phyloP scores from a whole-genome alignment of 805 yeast genomes.

The Cyberlindnera galapagoensis region DNA sequence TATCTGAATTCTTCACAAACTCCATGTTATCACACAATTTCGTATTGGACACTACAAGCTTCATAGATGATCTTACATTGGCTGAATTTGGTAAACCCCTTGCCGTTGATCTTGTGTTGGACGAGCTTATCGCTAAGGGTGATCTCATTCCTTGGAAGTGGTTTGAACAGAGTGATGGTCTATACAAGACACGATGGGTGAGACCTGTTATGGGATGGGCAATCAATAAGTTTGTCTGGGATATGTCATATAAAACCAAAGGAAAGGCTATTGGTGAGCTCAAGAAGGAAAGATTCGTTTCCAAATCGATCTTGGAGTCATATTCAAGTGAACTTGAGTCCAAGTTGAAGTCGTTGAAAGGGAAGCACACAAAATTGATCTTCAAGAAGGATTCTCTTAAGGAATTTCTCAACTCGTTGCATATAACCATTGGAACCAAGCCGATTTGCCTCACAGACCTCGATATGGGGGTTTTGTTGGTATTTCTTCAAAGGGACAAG shows the following conservation, averaged over 20 bases:
- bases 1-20: slow-evolving; percentile 16
- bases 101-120: slow-evolving; percentile 30
- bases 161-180: slow-evolving; percentile 18
- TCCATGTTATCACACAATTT: slow-evolving; percentile 12
- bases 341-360: slow-evolving; percentile 3
- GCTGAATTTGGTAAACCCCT: slow-evolving; percentile 30
- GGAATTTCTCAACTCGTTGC: slow-evolving; percentile 3
- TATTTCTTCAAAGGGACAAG: slow-evolving; percentile 18
- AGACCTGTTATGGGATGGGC: slow-evolving; percentile 21
- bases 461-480: slow-evolving; percentile 18
- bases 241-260: slow-evolving; percentile 17
- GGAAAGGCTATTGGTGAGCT: slow-evolving; percentile 13
- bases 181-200: slow-evolving; percentile 19
- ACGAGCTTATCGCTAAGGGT: slow-evolving; percentile 24
- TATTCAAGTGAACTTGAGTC: slow-evolving; percentile 8
- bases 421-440: slow-evolving; percentile 4
- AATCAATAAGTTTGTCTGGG: slow-evolving; percentile 17
- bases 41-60: slow-evolving; percentile 21
- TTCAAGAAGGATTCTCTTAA: slow-evolving; percentile 13
- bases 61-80: slow-evolving; percentile 23
- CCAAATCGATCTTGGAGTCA: slow-evolving; percentile 14
- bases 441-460: slow-evolving; percentile 9
- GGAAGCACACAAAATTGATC: slow-evolving; percentile 7
- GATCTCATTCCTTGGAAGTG: slow-evolving; percentile 23
- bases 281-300: slow-evolving; percentile 16